Conservation (phyloP, 2,329 filamentous ascomycete species). For the Trichoderma hamatum region DNA sequence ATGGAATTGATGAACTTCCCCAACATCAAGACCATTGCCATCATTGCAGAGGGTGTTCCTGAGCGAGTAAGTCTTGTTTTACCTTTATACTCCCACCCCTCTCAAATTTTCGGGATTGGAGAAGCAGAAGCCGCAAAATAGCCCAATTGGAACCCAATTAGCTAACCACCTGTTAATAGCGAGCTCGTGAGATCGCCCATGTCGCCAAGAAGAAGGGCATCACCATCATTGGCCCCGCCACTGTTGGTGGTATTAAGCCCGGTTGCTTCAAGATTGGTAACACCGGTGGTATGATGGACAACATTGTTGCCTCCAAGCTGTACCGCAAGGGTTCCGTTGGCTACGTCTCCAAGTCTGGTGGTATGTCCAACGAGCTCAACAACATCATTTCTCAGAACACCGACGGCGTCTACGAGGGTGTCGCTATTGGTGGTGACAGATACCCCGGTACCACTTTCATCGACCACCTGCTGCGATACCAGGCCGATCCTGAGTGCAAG, state of each 20-base stretch:
- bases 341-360: conserved; percentile 99
- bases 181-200: conserved; percentile 96
- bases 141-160: conserved; percentile 30
- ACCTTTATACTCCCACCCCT: not conserved
- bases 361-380: conserved; percentile 99
- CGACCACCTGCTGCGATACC: conserved; percentile 95
- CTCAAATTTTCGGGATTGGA: not conserved
- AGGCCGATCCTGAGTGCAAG: conserved; percentile 97
- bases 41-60: conserved; percentile 98
- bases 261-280: conserved; percentile 99
- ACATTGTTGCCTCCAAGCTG: conserved; percentile 99
- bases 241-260: conserved; percentile 98
- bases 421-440: conserved; percentile 98
- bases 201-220: conserved; percentile 98
- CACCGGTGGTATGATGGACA: conserved; percentile 99
- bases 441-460: conserved; percentile 99
- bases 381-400: conserved; percentile 98
- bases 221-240: conserved; percentile 97
- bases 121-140: not conserved
- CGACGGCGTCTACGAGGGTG: conserved; percentile 98
- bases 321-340: conserved; percentile 99
- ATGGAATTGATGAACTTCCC: conserved; percentile 98
- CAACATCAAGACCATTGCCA: conserved; percentile 98
- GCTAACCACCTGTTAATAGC: conserved; percentile 51
- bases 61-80: conserved; percentile 72